A percentile compares a stretch with the other conserved stretches of the same genome.
phyloP scores from a whole-genome alignment of 129 eudicot species.

The Glebionis coronaria region DNA sequence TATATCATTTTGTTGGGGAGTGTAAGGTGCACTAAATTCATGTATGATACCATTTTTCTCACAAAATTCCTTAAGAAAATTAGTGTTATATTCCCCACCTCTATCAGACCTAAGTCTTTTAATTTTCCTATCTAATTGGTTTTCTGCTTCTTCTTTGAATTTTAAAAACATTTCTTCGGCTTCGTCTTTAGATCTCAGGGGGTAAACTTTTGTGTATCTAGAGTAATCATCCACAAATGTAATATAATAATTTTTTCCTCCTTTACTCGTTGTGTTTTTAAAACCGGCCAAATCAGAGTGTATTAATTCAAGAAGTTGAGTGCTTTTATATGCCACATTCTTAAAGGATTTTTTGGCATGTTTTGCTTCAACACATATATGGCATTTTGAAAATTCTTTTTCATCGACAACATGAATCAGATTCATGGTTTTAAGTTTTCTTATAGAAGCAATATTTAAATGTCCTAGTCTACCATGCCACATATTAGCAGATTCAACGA shows the following conservation, averaged over 20 bases:
- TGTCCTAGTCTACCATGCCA: conserved; percentile 1
- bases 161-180: not conserved
- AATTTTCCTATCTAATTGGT: not conserved
- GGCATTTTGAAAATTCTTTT: not conserved
- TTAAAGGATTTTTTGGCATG: not conserved
- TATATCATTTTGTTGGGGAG: not conserved
- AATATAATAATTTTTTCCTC: not conserved
- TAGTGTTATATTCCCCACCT: conserved; percentile 6
- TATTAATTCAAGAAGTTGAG: not conserved
- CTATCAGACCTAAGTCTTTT: conserved; percentile 6
- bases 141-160: not conserved
- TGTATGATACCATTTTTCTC: not conserved
- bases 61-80: not conserved
- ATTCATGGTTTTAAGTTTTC: not conserved
- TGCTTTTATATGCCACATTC: not conserved
- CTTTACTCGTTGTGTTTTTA: not conserved
- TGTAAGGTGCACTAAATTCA: not conserved
- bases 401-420: not conserved
- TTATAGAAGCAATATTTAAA: not conserved
- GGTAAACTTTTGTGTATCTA: too few relatives aligned
- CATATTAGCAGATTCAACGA: not conserved
- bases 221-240: not conserved
- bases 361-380: not conserved
- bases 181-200: not conserved
- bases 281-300: not conserved